These are phyloP conservation scores for Rusavskia elegans DNA, from an alignment of 495 filamentous ascomycete species.

Conservation along the genomic window DNA sequence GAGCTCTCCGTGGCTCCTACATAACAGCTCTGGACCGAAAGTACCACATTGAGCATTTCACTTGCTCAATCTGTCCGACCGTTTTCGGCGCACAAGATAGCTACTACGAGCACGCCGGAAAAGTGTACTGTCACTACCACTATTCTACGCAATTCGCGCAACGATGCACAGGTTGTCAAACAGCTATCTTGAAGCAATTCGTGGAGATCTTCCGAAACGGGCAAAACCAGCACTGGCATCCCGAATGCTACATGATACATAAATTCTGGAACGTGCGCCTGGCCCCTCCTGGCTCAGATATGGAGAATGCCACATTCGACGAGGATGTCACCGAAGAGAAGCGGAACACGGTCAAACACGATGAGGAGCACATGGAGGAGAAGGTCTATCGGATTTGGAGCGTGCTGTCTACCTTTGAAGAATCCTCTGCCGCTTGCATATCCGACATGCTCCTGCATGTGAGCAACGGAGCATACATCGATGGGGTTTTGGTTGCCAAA, in stretches of 20 bases:
- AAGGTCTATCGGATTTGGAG: conserved; percentile 99
- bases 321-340: conserved; percentile 55
- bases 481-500: conserved; percentile 91
- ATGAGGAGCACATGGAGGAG: conserved; percentile 90
- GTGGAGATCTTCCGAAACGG: conserved; percentile 98
- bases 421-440: conserved; percentile 94
- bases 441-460: conserved; percentile 99
- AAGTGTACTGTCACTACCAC: conserved; percentile 97
- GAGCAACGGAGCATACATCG: conserved; percentile 91
- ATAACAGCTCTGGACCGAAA: conserved; percentile 96
- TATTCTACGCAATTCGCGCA: conserved; percentile 97
- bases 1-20: conserved; percentile 89
- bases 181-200: conserved; percentile 97
- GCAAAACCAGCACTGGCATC: conserved; percentile 98
- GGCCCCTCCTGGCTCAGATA: conserved; percentile 37
- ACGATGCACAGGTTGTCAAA: conserved; percentile 89
- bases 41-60: conserved; percentile 99
- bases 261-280: conserved; percentile 99
- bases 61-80: conserved; percentile 90
- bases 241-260: conserved; percentile 99
- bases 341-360: conserved; percentile 57
- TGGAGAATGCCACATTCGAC: conserved; percentile 27
- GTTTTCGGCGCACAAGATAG: conserved; percentile 96
- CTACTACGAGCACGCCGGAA: conserved; percentile 95
- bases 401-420: conserved; percentile 90